Evolutionary conservation across 2,329 filamentous ascomycete species (phyloP).

Genomic region (Trichoderma semiorbis): DNA sequence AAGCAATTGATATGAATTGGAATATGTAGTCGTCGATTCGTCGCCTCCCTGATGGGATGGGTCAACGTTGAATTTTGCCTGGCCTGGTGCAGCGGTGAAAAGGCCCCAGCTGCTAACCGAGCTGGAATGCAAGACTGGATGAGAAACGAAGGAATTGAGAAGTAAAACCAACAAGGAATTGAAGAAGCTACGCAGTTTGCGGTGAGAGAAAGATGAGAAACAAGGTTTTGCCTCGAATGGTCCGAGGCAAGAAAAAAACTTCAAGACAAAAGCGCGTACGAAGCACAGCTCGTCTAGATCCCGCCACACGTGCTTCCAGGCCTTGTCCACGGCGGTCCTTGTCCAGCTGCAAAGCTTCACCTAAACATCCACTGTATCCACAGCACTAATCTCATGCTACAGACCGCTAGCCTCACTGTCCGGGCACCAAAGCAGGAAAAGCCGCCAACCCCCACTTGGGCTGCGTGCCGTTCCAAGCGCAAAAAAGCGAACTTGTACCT

Average conservation of each 20-base stretch:
- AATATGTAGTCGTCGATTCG: background rate
- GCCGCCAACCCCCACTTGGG: background rate
- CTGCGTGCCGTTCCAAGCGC: background rate
- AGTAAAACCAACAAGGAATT: background rate
- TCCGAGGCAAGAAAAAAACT: background rate
- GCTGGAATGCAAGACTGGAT: background rate
- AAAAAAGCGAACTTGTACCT: background rate
- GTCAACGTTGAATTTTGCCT: background rate
- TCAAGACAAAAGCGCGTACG: background rate
- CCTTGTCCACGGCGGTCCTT: background rate
- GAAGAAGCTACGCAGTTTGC: background rate
- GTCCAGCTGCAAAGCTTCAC: background rate
- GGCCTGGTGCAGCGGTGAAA: background rate
- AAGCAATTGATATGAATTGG: background rate
- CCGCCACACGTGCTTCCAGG: conserved; percentile 4
- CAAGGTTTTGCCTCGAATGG: background rate
- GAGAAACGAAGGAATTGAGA: background rate
- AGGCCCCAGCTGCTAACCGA: background rate
- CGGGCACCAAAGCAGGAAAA: background rate
- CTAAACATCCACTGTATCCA: background rate
- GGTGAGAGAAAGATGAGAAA: background rate
- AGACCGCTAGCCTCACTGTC: conserved; percentile 3
- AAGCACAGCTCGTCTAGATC: background rate
- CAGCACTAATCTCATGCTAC: background rate
- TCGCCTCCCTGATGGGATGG: background rate